Base-by-base conservation (phyloP, 2,329 filamentous ascomycete genomes). In the Botryosphaeria dothidea region DNA sequence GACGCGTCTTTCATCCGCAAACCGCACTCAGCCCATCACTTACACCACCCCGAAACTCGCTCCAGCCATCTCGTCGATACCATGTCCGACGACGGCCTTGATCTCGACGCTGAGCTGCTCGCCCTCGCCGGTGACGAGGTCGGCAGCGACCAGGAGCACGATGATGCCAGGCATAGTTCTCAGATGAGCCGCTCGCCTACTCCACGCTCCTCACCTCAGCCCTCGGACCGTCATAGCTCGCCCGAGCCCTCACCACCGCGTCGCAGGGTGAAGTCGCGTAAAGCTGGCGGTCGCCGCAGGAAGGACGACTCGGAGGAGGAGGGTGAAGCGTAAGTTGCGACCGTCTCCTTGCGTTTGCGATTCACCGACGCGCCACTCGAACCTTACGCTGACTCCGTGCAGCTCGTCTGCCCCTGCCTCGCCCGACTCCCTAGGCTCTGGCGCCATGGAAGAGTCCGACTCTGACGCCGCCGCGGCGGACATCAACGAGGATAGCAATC, bases 41-140 rank as follows among this genome's bases (percentile, higher is more conserved):
- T 13, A 15, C 43, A 49, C 34, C 49, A n/a, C 25, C 9, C 11
- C 9, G 52, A 51, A 29, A 3, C 45, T 9, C 46, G 15, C 41
- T 21, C n/a, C 13, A 25, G 23, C 46, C 19, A 15, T 25, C 57
- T 36, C 48, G 46, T 52, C 34, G 8, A 65, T 69, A 69, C 69
- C 73, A 96, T 97, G 93, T 90, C 92, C 65, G 92, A 94, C 65
- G 72, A 73, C 64, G 65, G 65, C 9, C 54, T 62, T 75, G 72
- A 76, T 69, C 86, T 97, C 70, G 94, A 98, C 76, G 93, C 94
- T 72, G 94, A 97, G 82, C 89, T 98, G 69, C 90, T 98, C 69
- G 93, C 92, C 74, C 88, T 98, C 69, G 95, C 93, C 63, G 95
- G 92, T 72, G 92, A 92, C 70, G 63, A 52, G 45, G 46, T 57